Evolutionary conservation across 2,329 filamentous ascomycete species (phyloP), one percentile per base, ranked within the genome.

Genomic region (Colletotrichum sp.): DNA sequence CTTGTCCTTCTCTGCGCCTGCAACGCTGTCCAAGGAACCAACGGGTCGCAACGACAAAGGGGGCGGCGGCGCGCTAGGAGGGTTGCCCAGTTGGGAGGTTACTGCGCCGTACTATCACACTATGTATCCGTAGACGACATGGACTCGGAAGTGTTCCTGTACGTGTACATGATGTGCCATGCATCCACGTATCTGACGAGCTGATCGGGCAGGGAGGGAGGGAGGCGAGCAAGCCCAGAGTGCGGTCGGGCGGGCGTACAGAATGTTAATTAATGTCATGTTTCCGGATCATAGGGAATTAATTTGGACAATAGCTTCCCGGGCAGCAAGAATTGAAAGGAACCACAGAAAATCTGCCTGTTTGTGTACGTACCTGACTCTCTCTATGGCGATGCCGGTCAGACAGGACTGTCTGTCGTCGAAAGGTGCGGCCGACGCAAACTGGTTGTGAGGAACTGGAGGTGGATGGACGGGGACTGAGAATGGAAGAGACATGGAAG

Each of bases 21-120:
- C 34, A 66, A 71, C 62, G 32, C 34, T 75, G 36, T 71, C 72
- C 59, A 71, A 73, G 63, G 57, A 57, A 73, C 32, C 59, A 34
- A 52, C 69, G 24, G 57, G 34, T 24, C 69, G 30, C 70, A 36
- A 49, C n/a, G 44, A 49, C 44, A 49, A 49, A 52, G 68, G 63
- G 52, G 39, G 69, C 26, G 24, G 63, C 55, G 59, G 32, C 63
- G 30, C 69, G 32, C 63, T 76, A 72, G 68, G 34, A 28, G 24
- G 57, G 60, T 65, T 62, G 49, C 34, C 49, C 72, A 39, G 30
- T 32, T 28, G 13, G 36, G 28, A 65, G 26, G 16, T 39, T 52
- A 34, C 28, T 69, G 32, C 64, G 67, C 28, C 30, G 65, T 49
- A 28, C 34, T 62, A 30, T 62, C 28, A 24, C 34, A 34, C n/a